Evolutionary conservation across 768 basidiomycete species (phyloP).

Genomic region (Gloeophyllum trabeum): DNA sequence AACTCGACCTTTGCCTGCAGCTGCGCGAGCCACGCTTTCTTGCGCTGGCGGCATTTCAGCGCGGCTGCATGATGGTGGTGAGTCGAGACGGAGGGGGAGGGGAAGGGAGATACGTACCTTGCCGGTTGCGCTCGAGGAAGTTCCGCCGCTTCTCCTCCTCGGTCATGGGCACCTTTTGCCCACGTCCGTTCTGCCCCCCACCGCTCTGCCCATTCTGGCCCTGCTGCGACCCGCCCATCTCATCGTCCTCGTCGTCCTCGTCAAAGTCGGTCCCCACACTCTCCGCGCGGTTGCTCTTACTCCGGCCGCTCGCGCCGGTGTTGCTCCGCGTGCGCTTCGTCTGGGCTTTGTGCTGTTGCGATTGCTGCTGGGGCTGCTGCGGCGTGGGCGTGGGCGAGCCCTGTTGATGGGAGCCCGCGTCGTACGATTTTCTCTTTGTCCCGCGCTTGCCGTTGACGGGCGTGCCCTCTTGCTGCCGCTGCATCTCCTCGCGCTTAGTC

Average conservation of each 20-base stretch:
- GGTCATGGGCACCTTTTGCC: constrained; percentile 77
- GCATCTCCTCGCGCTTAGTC: constrained; percentile 79
- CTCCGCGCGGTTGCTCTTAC: not conserved
- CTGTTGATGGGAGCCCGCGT: constrained; percentile 23
- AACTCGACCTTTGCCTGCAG: constrained; percentile 92
- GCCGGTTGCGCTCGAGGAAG: constrained; percentile 93
- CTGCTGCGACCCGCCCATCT: constrained; percentile 3
- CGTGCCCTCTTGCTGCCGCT: constrained; percentile 22
- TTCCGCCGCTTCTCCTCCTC: constrained; percentile 97
- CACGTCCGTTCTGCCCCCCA: constrained; percentile 15
- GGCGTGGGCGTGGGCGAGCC: constrained; percentile 3
- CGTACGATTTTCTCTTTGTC: constrained; percentile 61
- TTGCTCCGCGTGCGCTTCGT: constrained; percentile 30
- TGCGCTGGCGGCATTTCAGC: constrained; percentile 96
- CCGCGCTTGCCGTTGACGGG: constrained; percentile 32
- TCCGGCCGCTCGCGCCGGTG: constrained; percentile 10
- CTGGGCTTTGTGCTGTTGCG: constrained; percentile 14
- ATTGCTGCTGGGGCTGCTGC: constrained; percentile 23
- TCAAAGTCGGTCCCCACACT: constrained; percentile 7
- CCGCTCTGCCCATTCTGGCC: constrained; percentile 3
- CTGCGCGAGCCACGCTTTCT: constrained; percentile 93
- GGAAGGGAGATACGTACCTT: constrained; percentile 47
- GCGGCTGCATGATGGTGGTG: constrained; percentile 49
- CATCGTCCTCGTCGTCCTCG: constrained; percentile 4
- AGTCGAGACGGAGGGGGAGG: constrained; percentile 1